Percentiles rank a stretch among this genome's conserved stretches.
These are phyloP conservation scores for Eremothecium coryli DNA, from an alignment of 1,139 yeast species.

Conservation along the genomic window DNA sequence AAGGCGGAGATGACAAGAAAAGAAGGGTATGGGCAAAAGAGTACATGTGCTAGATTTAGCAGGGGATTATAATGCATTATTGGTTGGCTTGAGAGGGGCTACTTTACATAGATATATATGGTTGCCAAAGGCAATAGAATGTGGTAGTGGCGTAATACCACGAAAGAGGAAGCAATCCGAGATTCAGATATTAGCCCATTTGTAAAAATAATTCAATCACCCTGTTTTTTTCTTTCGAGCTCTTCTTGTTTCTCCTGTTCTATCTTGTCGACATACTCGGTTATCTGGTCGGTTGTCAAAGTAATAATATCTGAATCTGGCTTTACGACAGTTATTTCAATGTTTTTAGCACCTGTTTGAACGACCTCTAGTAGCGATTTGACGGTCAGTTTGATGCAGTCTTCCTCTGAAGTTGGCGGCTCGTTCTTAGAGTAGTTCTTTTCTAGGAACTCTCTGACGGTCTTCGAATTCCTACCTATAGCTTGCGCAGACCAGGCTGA, in stretches of 20 bases:
- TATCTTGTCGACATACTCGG: slow-evolving; percentile 66
- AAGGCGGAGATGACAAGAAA: too few relatives aligned
- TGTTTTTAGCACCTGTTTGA: slow-evolving; percentile 94
- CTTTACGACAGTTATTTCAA: slow-evolving; percentile 81
- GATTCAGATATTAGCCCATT: too few relatives aligned
- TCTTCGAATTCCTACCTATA: slow-evolving; percentile 90
- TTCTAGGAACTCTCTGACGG: slow-evolving; percentile 91
- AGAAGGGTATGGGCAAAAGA: too few relatives aligned
- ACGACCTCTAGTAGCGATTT: slow-evolving; percentile 90
- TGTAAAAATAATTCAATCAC: slow-evolving; percentile 19
- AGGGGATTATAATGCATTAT: too few relatives aligned
- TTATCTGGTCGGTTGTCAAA: slow-evolving; percentile 65
- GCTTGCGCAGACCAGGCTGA: slow-evolving; percentile 99
- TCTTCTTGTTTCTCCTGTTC: slow-evolving; percentile 76
- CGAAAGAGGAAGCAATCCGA: too few relatives aligned
- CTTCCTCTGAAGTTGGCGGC: slow-evolving; percentile 62
- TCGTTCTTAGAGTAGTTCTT: slow-evolving; percentile 54
- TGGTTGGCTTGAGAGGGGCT: too few relatives aligned
- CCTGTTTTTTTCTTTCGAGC: slow-evolving; percentile 67
- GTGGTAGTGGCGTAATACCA: too few relatives aligned
- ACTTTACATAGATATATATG: too few relatives aligned
- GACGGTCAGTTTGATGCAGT: slow-evolving; percentile 71
- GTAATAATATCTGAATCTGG: slow-evolving; percentile 49
- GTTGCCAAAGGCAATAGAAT: too few relatives aligned
- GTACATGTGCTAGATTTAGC: too few relatives aligned